These are phyloP conservation scores for Colletotrichum sp. DNA, from an alignment of 2,329 filamentous ascomycete genomes.

Conservation along the genomic window DNA sequence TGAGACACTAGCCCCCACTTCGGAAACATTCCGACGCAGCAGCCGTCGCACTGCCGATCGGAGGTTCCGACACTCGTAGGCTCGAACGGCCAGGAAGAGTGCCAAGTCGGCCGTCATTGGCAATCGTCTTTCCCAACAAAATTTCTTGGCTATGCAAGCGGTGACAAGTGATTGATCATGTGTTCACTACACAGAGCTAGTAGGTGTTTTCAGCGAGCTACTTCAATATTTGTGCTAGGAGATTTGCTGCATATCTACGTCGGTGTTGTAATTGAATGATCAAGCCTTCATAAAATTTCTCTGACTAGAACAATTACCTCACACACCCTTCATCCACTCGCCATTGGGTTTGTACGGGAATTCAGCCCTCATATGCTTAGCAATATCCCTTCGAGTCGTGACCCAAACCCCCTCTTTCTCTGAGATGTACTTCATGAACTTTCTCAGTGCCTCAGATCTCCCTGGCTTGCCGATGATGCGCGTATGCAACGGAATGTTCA, in stretches of 20 bases:
- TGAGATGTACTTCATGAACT: conserved; percentile 41
- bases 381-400: conserved; percentile 45
- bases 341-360: conserved; percentile 18
- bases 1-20: not conserved
- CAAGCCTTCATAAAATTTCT: not conserved
- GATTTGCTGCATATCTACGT: not conserved
- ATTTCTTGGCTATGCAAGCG: not conserved
- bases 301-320: not conserved
- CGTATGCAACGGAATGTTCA: conserved; percentile 45
- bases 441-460: conserved; percentile 39
- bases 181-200: not conserved
- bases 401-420: conserved; percentile 48
- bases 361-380: conserved; percentile 38
- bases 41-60: not conserved
- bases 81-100: not conserved
- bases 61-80: not conserved
- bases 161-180: not conserved
- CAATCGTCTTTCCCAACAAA: not conserved
- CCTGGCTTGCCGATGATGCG: conserved; percentile 46
- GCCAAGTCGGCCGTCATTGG: not conserved
- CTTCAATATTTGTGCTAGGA: not conserved
- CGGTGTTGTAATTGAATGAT: not conserved
- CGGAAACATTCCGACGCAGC: not conserved
- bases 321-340: conserved; percentile 17
- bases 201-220: not conserved